A percentile compares a stretch with the other conserved stretches of the same genome.
Evolutionary conservation across 805 yeast genomes (phyloP).

Genomic region (Candida maris): DNA sequence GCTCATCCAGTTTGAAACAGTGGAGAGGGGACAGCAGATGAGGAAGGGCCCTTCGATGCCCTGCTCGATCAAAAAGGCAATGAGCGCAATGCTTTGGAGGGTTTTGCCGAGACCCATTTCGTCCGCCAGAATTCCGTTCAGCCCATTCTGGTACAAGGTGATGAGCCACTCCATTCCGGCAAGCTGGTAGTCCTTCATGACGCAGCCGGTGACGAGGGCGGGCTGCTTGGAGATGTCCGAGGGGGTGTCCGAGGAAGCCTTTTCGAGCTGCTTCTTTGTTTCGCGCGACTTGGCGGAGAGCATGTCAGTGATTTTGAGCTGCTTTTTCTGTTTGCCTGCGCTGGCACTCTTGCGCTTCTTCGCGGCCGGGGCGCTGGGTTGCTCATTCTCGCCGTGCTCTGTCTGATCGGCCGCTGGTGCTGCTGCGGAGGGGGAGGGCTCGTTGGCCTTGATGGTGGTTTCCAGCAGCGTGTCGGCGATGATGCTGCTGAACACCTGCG

Average conservation of each 20-base stretch:
- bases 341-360: slow-evolving; percentile 25
- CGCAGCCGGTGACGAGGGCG: slow-evolving; percentile 48
- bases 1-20: slow-evolving; percentile 78
- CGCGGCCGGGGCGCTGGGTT: too few species aligned
- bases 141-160: slow-evolving; percentile 86
- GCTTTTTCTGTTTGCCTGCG: slow-evolving; percentile 9
- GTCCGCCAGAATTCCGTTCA: slow-evolving; percentile 93
- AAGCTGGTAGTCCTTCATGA: slow-evolving; percentile 77
- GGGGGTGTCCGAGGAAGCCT: slow-evolving; percentile 12
- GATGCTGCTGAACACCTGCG: slow-evolving; percentile 83
- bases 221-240: slow-evolving; percentile 44
- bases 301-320: slow-evolving; percentile 16
- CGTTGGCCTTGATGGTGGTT: slow-evolving; percentile 31
- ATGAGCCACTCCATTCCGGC: slow-evolving; percentile 91
- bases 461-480: slow-evolving; percentile 74
- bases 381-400: too few species aligned
- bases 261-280: slow-evolving; percentile 19
- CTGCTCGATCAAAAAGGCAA: slow-evolving; percentile 73
- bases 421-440: slow-evolving; percentile 3
- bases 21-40: slow-evolving; percentile 78
- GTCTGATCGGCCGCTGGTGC: slow-evolving; percentile 15
- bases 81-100: slow-evolving; percentile 75
- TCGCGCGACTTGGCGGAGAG: slow-evolving; percentile 17
- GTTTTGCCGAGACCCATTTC: slow-evolving; percentile 99
- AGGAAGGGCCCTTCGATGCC: slow-evolving; percentile 77